Evolutionary conservation across 140 eudicot genomes (phyloP).

Genomic region (Ambrosia hybrid): DNA sequence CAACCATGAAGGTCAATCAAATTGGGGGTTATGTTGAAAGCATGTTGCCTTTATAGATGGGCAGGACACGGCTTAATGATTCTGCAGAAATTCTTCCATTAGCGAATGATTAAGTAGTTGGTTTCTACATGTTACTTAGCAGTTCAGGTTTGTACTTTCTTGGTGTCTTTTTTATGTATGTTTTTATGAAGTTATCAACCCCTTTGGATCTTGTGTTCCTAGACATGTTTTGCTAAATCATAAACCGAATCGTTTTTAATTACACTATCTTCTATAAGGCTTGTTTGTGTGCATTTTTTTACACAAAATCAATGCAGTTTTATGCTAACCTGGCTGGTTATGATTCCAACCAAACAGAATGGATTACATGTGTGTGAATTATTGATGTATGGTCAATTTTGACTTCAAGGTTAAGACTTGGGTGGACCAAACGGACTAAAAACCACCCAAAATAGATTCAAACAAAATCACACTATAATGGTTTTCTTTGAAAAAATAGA

Average conservation of each 20-base stretch:
- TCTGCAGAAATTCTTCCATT: neutral
- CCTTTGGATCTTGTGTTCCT: neutral
- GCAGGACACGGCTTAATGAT: neutral
- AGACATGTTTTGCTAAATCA: neutral
- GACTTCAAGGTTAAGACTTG: too few relatives aligned
- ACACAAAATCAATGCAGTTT: too few relatives aligned
- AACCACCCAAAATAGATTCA: too few relatives aligned
- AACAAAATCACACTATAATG: too few relatives aligned
- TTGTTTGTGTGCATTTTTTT: neutral
- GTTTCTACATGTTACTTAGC: neutral
- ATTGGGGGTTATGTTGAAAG: conserved; percentile 12
- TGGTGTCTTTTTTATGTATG: neutral
- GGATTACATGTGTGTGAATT: too few relatives aligned
- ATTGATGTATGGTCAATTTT: too few relatives aligned
- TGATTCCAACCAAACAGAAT: neutral
- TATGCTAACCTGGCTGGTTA: neutral
- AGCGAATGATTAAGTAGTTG: too few relatives aligned
- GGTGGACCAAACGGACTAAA: too few relatives aligned
- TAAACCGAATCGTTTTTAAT: neutral
- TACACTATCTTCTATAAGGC: neutral
- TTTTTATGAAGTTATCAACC: too few relatives aligned
- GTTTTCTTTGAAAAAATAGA: too few relatives aligned
- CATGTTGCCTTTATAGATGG: conserved; percentile 1
- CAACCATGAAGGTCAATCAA: neutral
- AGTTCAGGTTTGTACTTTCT: neutral